A percentile compares a stretch with the other conserved stretches of the same genome.
phyloP scores from a whole-genome alignment of 352 stramenopile genomes.

The Pythium phragmiticola region DNA sequence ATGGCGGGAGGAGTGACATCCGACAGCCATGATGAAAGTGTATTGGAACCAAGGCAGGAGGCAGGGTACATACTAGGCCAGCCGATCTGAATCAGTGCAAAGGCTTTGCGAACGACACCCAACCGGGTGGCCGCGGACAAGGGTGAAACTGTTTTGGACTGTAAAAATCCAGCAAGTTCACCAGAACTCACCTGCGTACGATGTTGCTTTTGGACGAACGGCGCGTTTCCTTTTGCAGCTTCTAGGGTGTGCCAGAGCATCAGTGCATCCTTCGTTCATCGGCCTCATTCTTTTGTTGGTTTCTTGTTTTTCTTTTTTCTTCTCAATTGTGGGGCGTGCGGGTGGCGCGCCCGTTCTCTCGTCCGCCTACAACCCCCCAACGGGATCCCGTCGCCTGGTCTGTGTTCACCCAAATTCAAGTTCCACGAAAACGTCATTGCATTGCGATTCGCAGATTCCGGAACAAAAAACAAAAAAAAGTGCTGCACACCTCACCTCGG shows the following conservation, averaged over 20 bases:
- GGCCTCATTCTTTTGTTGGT: background rate
- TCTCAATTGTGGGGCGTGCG: background rate
- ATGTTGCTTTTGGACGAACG: too few species aligned
- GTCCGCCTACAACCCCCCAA: constrained; percentile 15
- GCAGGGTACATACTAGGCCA: background rate
- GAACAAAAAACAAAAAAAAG: background rate
- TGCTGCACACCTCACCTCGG: too few species aligned
- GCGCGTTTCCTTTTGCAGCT: background rate
- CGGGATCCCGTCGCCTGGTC: constrained; percentile 16
- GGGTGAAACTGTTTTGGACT: background rate
- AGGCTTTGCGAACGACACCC: constrained; percentile 18
- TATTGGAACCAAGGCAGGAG: constrained; percentile 14
- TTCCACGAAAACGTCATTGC: constrained; percentile 11
- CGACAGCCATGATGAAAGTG: constrained; percentile 3
- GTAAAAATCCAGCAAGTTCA: constrained; percentile 8
- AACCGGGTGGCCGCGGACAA: constrained; percentile 14
- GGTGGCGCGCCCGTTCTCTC: constrained; percentile 15
- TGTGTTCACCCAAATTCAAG: constrained; percentile 22
- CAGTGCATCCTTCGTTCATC: background rate
- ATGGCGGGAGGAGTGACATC: constrained; percentile 12
- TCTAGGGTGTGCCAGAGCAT: background rate
- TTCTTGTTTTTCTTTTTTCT: constrained; percentile 3
- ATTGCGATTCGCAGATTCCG: constrained; percentile 7
- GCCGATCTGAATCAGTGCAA: constrained; percentile 12
- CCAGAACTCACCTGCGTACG: background rate